These are phyloP conservation scores for Perilla frutescens DNA, from an alignment of 257 asterid species.

Conservation along the genomic window DNA sequence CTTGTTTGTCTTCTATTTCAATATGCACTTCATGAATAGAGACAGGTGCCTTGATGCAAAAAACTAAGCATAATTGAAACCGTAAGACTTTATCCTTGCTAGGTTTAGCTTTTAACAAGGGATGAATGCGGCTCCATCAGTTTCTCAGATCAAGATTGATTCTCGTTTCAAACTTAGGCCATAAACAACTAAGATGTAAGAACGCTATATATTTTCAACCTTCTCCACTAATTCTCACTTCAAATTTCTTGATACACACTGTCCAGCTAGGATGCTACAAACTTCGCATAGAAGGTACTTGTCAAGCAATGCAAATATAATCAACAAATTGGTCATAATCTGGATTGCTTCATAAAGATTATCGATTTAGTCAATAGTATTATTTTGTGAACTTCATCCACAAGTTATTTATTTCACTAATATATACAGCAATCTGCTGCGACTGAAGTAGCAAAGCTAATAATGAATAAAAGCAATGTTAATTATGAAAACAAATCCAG, in stretches of 20 bases:
- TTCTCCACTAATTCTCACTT: neutral
- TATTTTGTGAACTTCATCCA: too few relatives aligned
- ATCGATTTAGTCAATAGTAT: neutral
- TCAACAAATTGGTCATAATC: neutral
- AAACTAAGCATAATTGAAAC: neutral
- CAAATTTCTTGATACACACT: conserved; percentile 2
- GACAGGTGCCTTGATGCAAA: neutral
- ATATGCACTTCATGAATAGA: too few relatives aligned
- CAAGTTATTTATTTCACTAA: neutral
- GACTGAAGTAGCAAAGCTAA: neutral
- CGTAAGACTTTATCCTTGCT: neutral
- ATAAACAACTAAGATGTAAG: neutral
- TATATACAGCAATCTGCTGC: neutral
- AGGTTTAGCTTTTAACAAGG: too few relatives aligned
- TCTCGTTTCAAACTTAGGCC: conserved; percentile 9
- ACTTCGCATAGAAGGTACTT: neutral
- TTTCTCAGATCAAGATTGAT: neutral
- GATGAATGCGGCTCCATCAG: too few relatives aligned
- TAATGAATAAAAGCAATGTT: too few relatives aligned
- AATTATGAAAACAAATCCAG: too few relatives aligned
- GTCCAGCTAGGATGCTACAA: neutral
- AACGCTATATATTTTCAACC: neutral
- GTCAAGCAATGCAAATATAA: neutral
- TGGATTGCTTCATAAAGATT: neutral
- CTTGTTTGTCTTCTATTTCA: neutral